Evolutionary conservation across 371 early-diverging fungal species (phyloP).

Genomic region (Cokeromyces recurvatus): DNA sequence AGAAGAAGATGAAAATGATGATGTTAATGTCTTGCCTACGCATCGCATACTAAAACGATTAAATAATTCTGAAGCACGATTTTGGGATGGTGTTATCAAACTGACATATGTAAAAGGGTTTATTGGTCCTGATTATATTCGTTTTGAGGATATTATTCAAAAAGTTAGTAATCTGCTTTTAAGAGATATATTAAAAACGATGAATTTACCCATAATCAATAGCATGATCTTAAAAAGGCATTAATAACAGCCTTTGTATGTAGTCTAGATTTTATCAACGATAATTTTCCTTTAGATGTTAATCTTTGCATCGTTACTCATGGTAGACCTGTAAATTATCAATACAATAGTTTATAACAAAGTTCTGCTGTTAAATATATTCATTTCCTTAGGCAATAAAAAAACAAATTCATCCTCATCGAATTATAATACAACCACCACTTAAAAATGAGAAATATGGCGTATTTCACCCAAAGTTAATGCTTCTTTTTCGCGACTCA

Average conservation of each 20-base stretch:
- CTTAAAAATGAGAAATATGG: constrained; percentile 32
- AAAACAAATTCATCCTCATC: constrained; percentile 16
- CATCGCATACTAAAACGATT: constrained; percentile 2
- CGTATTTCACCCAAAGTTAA: constrained; percentile 41
- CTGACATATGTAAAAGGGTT: constrained; percentile 38
- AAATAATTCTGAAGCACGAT: constrained; percentile 5
- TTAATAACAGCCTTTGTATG: constrained; percentile 37
- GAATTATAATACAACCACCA: constrained; percentile 34
- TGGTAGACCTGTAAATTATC: constrained; percentile 32
- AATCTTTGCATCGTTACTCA: constrained; percentile 39
- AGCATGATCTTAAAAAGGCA: constrained; percentile 31
- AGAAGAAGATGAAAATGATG: constrained; percentile 1
- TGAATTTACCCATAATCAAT: no score
- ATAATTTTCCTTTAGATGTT: constrained; percentile 28
- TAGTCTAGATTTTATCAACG: constrained; percentile 38
- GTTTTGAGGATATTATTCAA: constrained; percentile 33
- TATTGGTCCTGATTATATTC: constrained; percentile 26
- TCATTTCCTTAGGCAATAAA: constrained; percentile 17
- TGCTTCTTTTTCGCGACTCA: constrained; percentile 31
- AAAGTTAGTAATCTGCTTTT: no score
- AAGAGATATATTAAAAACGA: no score
- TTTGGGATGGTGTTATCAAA: constrained; percentile 37
- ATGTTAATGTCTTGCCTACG: not conserved
- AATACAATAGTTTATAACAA: no score
- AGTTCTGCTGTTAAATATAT: not conserved